Base-by-base conservation (phyloP, 306 rosid genomes). In the Vachellia pachyceras region DNA sequence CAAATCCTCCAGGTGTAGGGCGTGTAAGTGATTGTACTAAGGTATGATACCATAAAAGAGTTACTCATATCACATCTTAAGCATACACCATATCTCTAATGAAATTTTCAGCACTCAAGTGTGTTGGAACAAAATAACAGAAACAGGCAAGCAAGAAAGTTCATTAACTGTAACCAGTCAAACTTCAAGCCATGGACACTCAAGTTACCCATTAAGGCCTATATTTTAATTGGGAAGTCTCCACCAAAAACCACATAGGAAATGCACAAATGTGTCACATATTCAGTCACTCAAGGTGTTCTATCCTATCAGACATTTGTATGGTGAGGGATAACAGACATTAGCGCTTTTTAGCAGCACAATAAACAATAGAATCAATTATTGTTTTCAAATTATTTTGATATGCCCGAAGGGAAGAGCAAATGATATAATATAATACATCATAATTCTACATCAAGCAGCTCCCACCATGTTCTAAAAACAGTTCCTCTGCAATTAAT, bases 371-470 rank as follows among this genome's bases (percentile, higher is more conserved):
- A 72, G 52, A 69, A 77, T 72, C 40, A 20, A 54, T 22, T 6
- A 61, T 49, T 71, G 45, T 60, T 42, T 11, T 3, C 44, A 49
- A 69, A 69, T 20, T 72, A 23, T 46, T 47, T 47, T 25, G 14
- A 44, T 5, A 14, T 3, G 20, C 22, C 55, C 44, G 35, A 22
- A 44, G 11, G n/a, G 40, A 23, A 44, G 18, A 25, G 52, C 36
- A 10, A 3, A 9, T 41, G 73, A 69, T 69, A 29, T 29, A 64
- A 69, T 69, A 29, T 29, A 64, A 40, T 25, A 33, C 36, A 73
- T 50, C 57, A 73, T 12, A 73, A 75, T 63, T 64, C 77, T 46
- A 67, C 65, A 68, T 69, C 77, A 76, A 23, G 44, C 72, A 79
- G 39, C n/a, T 68, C 49, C 67, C 72, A 69, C 9, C 68, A 70